These are phyloP conservation scores for Shiraia sp. DNA, from an alignment of 2,329 filamentous ascomycete genomes.

Conservation along the genomic window DNA sequence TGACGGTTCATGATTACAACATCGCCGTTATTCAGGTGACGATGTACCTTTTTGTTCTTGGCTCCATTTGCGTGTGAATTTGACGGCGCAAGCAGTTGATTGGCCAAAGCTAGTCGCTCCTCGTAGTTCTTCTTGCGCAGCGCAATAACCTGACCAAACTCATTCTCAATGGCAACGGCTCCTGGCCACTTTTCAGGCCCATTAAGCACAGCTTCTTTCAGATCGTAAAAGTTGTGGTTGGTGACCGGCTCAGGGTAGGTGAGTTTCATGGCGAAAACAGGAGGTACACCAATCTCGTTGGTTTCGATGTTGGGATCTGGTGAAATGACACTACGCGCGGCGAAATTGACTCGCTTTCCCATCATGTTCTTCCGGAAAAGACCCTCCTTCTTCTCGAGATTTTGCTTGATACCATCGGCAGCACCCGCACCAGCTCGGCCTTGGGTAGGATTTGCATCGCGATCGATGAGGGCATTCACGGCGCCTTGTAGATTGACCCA, in stretches of 20 bases:
- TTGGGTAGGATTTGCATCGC: slow-evolving; percentile 80
- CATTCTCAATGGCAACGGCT: slow-evolving; percentile 91
- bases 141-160: slow-evolving; percentile 88
- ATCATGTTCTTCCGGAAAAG: slow-evolving; percentile 99
- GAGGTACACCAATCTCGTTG: slow-evolving; percentile 96
- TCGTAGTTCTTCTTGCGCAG: slow-evolving; percentile 85
- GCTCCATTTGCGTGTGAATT: slow-evolving; percentile 73
- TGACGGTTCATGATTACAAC: slow-evolving; percentile 99
- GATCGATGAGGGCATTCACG: slow-evolving; percentile 92
- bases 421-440: slow-evolving; percentile 76
- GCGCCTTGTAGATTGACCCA: slow-evolving; percentile 84
- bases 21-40: slow-evolving; percentile 94
- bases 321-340: slow-evolving; percentile 95
- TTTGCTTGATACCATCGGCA: slow-evolving; percentile 95
- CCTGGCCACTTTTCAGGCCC: slow-evolving; percentile 93
- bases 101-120: slow-evolving; percentile 85
- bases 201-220: slow-evolving; percentile 96
- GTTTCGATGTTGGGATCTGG: slow-evolving; percentile 98
- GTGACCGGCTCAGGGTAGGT: slow-evolving; percentile 98
- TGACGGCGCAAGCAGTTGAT: slow-evolving; percentile 86
- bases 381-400: slow-evolving; percentile 97
- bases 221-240: slow-evolving; percentile 92
- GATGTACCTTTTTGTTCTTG: slow-evolving; percentile 93
- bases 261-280: slow-evolving; percentile 95
- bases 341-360: slow-evolving; percentile 99